Evolutionary conservation across 495 filamentous ascomycete species (phyloP).

Genomic region (Neurospora terricola): DNA sequence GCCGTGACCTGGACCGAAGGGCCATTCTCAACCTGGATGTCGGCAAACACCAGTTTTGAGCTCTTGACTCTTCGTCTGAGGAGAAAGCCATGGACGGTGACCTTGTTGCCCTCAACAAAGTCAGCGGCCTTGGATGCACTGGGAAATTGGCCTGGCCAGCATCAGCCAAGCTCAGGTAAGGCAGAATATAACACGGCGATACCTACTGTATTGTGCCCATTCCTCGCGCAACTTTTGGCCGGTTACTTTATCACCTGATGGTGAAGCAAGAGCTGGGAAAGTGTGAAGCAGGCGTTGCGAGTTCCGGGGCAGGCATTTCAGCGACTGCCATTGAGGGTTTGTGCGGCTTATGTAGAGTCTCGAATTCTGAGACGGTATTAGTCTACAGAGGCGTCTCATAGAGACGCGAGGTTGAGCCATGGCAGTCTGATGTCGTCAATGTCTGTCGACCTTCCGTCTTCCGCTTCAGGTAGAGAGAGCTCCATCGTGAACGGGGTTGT

Average conservation of each 20-base stretch:
- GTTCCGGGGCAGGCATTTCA: background rate
- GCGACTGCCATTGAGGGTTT: background rate
- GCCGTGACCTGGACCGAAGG: conserved; percentile 30
- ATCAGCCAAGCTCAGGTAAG: background rate
- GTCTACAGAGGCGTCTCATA: conserved; percentile 14
- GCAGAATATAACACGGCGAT: background rate
- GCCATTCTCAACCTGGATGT: conserved; percentile 33
- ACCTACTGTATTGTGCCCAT: conserved; percentile 22
- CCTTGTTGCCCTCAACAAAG: conserved; percentile 32
- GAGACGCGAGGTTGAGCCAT: conserved; percentile 17
- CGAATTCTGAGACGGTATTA: background rate
- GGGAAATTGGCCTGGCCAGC: conserved; percentile 41
- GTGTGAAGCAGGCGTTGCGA: conserved; percentile 8
- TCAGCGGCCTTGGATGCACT: conserved; percentile 30
- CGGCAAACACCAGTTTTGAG: conserved; percentile 59
- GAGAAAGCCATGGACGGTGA: conserved; percentile 66
- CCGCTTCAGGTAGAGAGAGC: background rate
- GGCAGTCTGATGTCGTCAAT: background rate
- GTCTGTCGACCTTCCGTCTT: background rate
- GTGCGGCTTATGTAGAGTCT: background rate
- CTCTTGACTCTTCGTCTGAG: conserved; percentile 50
- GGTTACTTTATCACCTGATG: background rate
- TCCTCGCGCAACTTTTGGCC: conserved; percentile 11
- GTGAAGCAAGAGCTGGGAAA: background rate
- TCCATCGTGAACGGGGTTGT: background rate